Evolutionary conservation across 768 basidiomycete genomes (phyloP).

Genomic region (Lyophyllum atratum): DNA sequence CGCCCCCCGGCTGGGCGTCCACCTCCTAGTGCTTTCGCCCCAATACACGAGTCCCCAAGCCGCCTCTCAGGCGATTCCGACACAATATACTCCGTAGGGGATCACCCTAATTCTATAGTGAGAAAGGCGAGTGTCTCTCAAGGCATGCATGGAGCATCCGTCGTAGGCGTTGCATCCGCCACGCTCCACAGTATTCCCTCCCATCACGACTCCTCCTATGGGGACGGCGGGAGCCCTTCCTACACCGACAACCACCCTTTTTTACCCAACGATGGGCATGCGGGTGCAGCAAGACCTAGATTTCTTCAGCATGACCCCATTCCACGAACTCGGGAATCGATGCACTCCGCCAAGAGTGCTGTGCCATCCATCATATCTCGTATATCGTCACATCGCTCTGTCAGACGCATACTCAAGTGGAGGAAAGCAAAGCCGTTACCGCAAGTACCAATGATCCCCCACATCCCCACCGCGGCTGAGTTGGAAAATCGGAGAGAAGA

Average conservation of each 20-base stretch:
- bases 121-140: slow-evolving; percentile 27
- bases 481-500: slow-evolving; percentile 45
- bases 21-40: slow-evolving; percentile 38
- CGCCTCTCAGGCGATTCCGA: slow-evolving; percentile 37
- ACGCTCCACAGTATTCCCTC: slow-evolving; percentile 23
- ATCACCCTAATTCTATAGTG: slow-evolving; percentile 24
- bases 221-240: not conserved
- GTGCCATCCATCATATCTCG: slow-evolving; percentile 55
- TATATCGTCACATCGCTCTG: slow-evolving; percentile 41
- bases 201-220: not conserved
- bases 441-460: slow-evolving; percentile 55
- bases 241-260: slow-evolving; percentile 3
- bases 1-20: slow-evolving; percentile 24
- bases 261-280: not conserved
- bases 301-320: slow-evolving; percentile 14
- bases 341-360: slow-evolving; percentile 46
- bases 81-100: slow-evolving; percentile 37
- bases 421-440: slow-evolving; percentile 56
- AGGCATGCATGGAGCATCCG: slow-evolving; percentile 20
- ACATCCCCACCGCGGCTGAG: slow-evolving; percentile 44
- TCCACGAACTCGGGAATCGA: slow-evolving; percentile 37
- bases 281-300: not conserved
- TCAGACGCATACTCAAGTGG: slow-evolving; percentile 41
- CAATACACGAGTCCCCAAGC: slow-evolving; percentile 26
- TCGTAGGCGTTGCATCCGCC: slow-evolving; percentile 34